phyloP scores from a whole-genome alignment of 495 filamentous ascomycete species.

The Bombardia bombarda region DNA sequence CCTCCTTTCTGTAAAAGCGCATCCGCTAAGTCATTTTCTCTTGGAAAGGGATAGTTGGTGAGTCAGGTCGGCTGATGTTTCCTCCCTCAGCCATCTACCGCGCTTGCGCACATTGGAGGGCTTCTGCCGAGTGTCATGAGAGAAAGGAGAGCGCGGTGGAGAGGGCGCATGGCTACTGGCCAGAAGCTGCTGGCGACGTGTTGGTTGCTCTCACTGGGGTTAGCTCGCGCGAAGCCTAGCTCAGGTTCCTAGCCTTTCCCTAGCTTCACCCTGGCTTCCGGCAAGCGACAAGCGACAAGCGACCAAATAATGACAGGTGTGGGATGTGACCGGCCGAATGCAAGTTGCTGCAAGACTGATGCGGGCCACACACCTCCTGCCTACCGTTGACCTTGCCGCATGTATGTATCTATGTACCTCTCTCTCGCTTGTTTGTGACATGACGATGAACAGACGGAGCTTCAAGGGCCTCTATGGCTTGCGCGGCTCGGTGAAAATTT shows the following conservation, averaged over 20 bases:
- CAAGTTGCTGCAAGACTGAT: conserved; percentile 6
- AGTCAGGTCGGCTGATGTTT: too few species aligned
- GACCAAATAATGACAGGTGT: neutral
- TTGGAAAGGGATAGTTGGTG: neutral
- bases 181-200: neutral
- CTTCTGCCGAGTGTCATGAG: neutral
- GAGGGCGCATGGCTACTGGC: neutral
- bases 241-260: neutral
- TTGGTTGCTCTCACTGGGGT: neutral
- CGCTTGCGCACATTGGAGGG: neutral
- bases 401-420: neutral
- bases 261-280: conserved; percentile 1
- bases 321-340: neutral
- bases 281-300: neutral
- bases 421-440: neutral
- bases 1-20: neutral
- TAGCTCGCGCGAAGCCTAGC: too few species aligned
- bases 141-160: conserved; percentile 1
- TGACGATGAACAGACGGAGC: too few species aligned
- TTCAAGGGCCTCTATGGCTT: too few species aligned
- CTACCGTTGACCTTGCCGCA: too few species aligned
- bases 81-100: neutral
- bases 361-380: neutral
- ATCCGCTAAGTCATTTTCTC: neutral
- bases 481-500: too few species aligned